Evolutionary conservation across 805 yeast genomes (phyloP), one percentile per base, ranked within the genome.

Genomic region (Yarrowia sp.): DNA sequence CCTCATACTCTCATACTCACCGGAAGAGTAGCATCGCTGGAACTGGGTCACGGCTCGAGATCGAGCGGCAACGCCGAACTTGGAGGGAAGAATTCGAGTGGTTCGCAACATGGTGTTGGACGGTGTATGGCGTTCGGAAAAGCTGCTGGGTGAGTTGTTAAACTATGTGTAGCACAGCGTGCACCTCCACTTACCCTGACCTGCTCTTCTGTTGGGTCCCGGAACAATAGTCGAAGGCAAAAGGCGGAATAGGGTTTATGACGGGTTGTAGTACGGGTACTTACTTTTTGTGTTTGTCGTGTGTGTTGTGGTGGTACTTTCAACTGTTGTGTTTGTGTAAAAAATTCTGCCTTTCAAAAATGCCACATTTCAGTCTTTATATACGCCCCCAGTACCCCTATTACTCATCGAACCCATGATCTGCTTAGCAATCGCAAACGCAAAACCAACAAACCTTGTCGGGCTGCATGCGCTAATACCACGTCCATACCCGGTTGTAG

Each of bases 21-120:
- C 58, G 18, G 58, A 51, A 27, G 41, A 32, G 58, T 51, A 51
- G 58, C 32, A 35, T 51, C 58, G 58, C 58, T 51, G 35, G 58
- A 51, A 51, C 32, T 51, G 58, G 32, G 58, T 51, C 24, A 51
- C 42, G 42, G 58, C 58, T 24, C 42, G 58, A 19, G 38, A 12
- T 18, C 42, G 42, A 13, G 41, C 31, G 31, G 32, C 56, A 16
- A 49, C 27, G 7, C 58, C 42, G 39, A 47, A 14, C 29, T 47
- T 13, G 22, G 58, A 33, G 27, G 58, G 58, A 10, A 51, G 42
- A 51, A 51, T 51, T 51, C 58, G 58, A 16, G 58, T 24, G 42
- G 42, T 33, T 51, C 58, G 58, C 58, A 51, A 51, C 58, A 51
- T 51, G n/a, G 41, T 49, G 58, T 51, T 33, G 58, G 38, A 32